Evolutionary conservation across 306 rosid species (phyloP).

Genomic region (Citrullus amarus): DNA sequence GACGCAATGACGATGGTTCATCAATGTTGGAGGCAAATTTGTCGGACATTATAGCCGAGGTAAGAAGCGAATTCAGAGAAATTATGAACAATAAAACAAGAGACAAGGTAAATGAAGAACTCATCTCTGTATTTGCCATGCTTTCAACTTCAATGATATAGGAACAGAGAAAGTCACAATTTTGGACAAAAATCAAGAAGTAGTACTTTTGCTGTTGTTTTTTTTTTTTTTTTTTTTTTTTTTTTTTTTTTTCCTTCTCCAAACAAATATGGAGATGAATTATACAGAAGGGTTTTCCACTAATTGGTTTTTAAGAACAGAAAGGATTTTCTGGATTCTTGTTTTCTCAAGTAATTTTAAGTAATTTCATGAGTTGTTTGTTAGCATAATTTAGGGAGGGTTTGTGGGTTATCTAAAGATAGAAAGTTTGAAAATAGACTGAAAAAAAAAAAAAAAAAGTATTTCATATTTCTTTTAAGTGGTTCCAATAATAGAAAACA

Average conservation of each 20-base stretch:
- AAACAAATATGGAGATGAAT: too few species aligned
- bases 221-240: too few species aligned
- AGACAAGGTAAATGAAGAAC: neutral
- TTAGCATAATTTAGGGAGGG: too few species aligned
- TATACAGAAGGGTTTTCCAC: neutral
- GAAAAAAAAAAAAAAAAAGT: too few species aligned
- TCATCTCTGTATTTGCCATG: neutral
- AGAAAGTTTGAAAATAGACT: too few species aligned
- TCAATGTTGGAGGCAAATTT: conserved; percentile 20
- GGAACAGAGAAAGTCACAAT: neutral
- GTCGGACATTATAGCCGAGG: conserved; percentile 25
- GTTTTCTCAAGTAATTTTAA: too few species aligned
- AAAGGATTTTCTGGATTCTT: neutral
- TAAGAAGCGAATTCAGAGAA: neutral
- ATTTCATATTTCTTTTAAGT: too few species aligned
- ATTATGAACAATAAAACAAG: neutral
- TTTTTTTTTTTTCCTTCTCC: too few species aligned
- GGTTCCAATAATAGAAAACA: too few species aligned
- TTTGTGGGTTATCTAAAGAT: too few species aligned
- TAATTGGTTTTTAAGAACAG: neutral
- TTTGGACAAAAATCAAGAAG: too few species aligned
- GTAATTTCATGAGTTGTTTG: too few species aligned
- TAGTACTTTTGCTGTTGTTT: neutral
- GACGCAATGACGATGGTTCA: conserved; percentile 42
- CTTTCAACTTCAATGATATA: neutral